Conservation (phyloP, 1,139 yeast genomes). For the Meyerozyma elateridarum region DNA sequence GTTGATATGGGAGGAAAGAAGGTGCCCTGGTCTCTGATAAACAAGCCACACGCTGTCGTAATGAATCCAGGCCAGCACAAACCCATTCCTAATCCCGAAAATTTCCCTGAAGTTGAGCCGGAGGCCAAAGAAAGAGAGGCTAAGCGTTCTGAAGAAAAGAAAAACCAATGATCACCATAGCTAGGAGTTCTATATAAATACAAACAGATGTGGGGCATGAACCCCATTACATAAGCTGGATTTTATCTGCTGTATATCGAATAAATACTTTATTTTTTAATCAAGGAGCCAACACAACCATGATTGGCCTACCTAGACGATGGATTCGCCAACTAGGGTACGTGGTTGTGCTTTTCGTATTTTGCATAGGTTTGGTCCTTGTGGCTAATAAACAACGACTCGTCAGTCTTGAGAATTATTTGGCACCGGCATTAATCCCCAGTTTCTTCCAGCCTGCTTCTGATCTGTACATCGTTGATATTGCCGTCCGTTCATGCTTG, state of each 20-base stretch:
- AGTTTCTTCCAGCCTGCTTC: constrained; percentile 38
- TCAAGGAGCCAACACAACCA: too few relatives aligned
- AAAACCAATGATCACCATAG: too few relatives aligned
- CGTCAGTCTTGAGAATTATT: constrained; percentile 24
- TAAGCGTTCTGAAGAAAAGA: constrained; percentile 6
- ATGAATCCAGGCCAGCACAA: constrained; percentile 28
- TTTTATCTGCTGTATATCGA: too few relatives aligned
- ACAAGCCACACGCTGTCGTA: constrained; percentile 40
- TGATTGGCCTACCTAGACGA: constrained; percentile 13
- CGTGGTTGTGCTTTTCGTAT: constrained; percentile 13
- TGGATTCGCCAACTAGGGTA: constrained; percentile 23
- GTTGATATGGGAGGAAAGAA: constrained; percentile 33
- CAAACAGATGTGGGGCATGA: too few relatives aligned
- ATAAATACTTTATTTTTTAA: too few relatives aligned
- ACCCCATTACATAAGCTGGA: too few relatives aligned
- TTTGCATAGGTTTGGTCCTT: constrained; percentile 20
- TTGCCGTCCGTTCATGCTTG: constrained; percentile 29
- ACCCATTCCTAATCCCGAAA: constrained; percentile 26
- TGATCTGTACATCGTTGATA: constrained; percentile 34
- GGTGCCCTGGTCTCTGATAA: constrained; percentile 34
- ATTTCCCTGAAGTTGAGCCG: constrained; percentile 26
- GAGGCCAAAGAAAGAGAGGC: constrained; percentile 24
- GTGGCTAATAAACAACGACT: constrained; percentile 31
- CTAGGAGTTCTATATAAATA: too few relatives aligned
- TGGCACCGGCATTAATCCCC: constrained; percentile 31